Percentiles rank a stretch among this genome's conserved stretches.
Evolutionary conservation across 192 early-diverging fungal species (phyloP).

Genomic region (Coemansia umbellata): DNA sequence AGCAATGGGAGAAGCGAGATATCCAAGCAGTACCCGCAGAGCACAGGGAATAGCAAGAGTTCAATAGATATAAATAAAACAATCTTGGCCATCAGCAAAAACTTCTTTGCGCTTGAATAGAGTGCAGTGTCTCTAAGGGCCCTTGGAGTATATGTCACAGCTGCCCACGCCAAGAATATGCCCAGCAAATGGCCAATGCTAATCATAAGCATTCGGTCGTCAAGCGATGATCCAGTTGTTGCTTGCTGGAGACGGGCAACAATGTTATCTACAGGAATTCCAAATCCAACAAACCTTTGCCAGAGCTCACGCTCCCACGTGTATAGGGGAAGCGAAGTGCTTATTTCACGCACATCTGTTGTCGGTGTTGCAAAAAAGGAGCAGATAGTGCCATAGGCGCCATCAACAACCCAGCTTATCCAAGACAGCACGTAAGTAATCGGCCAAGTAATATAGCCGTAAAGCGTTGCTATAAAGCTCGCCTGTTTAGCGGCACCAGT

Average conservation of each 20-base stretch:
- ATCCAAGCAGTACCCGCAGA: conserved; percentile 84
- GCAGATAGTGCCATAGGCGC: neutral
- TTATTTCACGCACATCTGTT: neutral
- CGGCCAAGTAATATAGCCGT: neutral
- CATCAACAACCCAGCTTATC: neutral
- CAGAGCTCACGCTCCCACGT: conserved; percentile 30
- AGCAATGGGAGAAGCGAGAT: conserved; percentile 78
- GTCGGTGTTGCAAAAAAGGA: neutral
- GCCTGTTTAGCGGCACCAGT: neutral
- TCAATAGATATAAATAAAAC: conserved; percentile 85
- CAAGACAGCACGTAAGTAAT: conserved; percentile 1
- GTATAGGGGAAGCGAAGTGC: neutral
- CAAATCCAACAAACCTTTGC: conserved; percentile 40
- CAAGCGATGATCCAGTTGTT: conserved; percentile 23
- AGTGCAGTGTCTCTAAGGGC: conserved; percentile 9
- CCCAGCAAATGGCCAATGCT: conserved; percentile 39
- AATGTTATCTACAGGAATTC: conserved; percentile 55
- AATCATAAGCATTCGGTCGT: conserved; percentile 44
- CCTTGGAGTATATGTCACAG: conserved; percentile 38
- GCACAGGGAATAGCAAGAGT: conserved; percentile 78
- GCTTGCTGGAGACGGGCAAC: conserved; percentile 18
- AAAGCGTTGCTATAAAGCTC: neutral
- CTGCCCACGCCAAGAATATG: conserved; percentile 51
- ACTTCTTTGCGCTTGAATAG: conserved; percentile 32
- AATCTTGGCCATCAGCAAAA: conserved; percentile 56